Evolutionary conservation across 495 filamentous ascomycete species (phyloP).

Genomic region (Massariosphaeria phaeospora): DNA sequence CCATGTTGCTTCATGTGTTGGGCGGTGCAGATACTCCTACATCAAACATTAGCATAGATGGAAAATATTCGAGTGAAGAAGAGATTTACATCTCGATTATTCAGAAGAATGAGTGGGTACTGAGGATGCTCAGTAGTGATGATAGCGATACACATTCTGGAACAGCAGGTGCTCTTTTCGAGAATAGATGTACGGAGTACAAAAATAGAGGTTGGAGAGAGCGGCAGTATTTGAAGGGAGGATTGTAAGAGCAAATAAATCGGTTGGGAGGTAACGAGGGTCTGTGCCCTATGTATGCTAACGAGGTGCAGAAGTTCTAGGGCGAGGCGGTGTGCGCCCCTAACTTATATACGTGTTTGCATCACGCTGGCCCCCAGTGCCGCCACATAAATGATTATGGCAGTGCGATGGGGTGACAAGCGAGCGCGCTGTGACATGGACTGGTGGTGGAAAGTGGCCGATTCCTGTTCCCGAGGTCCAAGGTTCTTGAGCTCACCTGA

Average conservation of each 20-base stretch:
- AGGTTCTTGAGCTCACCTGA: background rate
- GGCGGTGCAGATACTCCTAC: constrained; percentile 81
- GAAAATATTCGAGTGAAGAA: background rate
- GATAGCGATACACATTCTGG: constrained; percentile 85
- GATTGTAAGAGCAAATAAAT: too few species aligned
- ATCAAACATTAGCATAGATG: too few species aligned
- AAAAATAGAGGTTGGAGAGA: too few species aligned
- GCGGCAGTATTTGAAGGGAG: too few species aligned
- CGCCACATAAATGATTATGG: constrained; percentile 8
- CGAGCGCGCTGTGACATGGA: background rate
- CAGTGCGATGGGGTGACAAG: constrained; percentile 16
- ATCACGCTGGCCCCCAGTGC: constrained; percentile 7
- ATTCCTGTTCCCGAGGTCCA: background rate
- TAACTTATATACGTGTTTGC: constrained; percentile 32
- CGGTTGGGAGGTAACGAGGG: too few species aligned
- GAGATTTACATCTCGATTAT: constrained; percentile 77
- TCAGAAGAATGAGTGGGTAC: constrained; percentile 83
- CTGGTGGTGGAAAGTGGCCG: background rate
- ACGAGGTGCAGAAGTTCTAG: background rate
- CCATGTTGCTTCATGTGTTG: constrained; percentile 77
- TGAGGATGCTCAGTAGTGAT: constrained; percentile 84
- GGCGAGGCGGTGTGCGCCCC: constrained; percentile 27
- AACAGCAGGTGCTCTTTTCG: too few species aligned
- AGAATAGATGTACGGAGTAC: too few species aligned
- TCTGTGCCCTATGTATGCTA: background rate